Base-by-base conservation (phyloP, 2,329 filamentous ascomycete species). In the Trichoderma sp. region DNA sequence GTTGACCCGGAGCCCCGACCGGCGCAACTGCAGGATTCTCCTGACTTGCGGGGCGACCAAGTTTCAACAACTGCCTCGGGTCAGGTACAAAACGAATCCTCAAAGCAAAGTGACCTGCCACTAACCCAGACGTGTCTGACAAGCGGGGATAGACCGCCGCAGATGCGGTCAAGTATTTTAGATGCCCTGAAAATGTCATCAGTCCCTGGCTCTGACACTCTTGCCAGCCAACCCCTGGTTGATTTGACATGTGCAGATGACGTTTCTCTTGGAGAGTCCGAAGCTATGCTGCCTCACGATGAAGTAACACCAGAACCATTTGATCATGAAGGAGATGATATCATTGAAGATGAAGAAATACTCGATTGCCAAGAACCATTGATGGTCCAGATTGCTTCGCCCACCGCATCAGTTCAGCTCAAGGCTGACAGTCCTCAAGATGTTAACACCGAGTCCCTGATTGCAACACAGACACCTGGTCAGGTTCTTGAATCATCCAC, bases 1-100 rank as follows among this genome's bases (percentile, higher is more conserved):
- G 20, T 77, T 50, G 73, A 75, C 23, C 57, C 74, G 6, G 70
- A 73, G 34, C 64, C 65, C 36, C 73, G 73, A 28, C 67, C 73
- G 6, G 36, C 71, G 63, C 66, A 70, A 12, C 64, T 76, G 12
- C 64, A 70, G 23, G 73, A 75, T n/a, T 73, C 76, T 12, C 70
- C 73, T 20, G 36, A 43, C 39, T 57, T 71, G 64, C 61, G 55
- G 23, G 47, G 26, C 26, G 26, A 58, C 15, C 47, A 28, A 58
- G 32, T 26, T 32, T 26, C 57, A 32, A 43, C 20, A 15, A 36
- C 59, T n/a, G 36, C 66, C 36, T 36, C 57, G n/a, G 28, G 39
- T 34, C 55, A 50, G 23, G 28, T 50, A 47, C 55, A 50, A 47
- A 9, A 34, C 8, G 55, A 58, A 30, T 36, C 39, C 13, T n/a